Base-by-base conservation (phyloP, 176 grass and related monocot genomes). In the Musa beccarii region DNA sequence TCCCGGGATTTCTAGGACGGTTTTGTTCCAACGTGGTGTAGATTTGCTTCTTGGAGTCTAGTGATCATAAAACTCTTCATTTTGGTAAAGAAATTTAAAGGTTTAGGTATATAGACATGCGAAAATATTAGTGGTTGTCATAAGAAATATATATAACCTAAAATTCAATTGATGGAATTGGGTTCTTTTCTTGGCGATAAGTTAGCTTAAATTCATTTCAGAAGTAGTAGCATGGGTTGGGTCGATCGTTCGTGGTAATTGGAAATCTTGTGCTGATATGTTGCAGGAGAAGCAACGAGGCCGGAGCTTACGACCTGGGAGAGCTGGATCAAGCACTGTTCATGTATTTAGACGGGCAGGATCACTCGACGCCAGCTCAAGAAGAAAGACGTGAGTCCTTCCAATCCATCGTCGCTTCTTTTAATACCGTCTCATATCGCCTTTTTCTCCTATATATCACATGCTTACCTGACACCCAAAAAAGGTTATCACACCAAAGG, bases 261-360 rank as follows among this genome's bases (percentile, higher is more conserved):
- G 55, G 34, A 43, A 43, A 43, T 43, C 34, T 73, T 77, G 11
- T 75, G n/a, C 29, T 78, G 76, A 64, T 69, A 13, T 81, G 63
- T 62, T 80, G 80, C 76, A 80, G 74, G 69, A 20, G 84, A 78
- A 89, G 86, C 82, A 88, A 89, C 50, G 90, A 83, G 10, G 71
- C 79, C 22, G 90, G 84, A 49, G 84, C 80, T 52, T 93, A 93
- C 79, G 87, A 89, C 85, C 79, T 93, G 71, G 90, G 81, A 3
- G 90, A 93, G 59, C 75, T 89, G 84, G 90, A 93, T 79, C 87
- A 89, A 52, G 84, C 90, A 19, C 63, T 92, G 82, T 89, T 87
- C 87, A 85, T 92, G 87, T 92, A 89, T 75, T 75, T 92, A 74
- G 90, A 92, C 51, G 79, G 79, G 8, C 88, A 90, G 22, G 84